Evolutionary conservation across 768 basidiomycete species (phyloP).

Genomic region (Psilocybe subaeruginosa): DNA sequence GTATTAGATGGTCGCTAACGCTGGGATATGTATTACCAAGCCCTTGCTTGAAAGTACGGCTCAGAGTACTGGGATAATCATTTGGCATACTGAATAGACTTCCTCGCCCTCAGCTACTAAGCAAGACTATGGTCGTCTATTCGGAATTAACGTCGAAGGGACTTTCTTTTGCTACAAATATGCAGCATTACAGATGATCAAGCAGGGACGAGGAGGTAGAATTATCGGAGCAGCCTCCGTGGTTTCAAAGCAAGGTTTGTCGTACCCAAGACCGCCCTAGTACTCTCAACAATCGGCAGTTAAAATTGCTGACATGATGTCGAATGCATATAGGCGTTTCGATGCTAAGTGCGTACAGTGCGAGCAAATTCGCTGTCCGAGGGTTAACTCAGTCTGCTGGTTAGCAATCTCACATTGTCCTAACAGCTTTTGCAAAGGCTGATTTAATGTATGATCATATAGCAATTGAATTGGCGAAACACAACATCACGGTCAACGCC

Average conservation of each 20-base stretch:
- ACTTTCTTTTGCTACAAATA: slow-evolving; percentile 43
- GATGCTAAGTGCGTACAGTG: slow-evolving; percentile 28
- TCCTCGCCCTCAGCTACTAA: slow-evolving; percentile 19
- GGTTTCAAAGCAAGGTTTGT: slow-evolving; percentile 39
- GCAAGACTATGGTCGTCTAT: slow-evolving; percentile 34
- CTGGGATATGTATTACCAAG: slow-evolving; percentile 32
- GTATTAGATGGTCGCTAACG: slow-evolving; percentile 48
- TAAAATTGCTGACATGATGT: no score
- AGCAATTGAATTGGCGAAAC: slow-evolving; percentile 20
- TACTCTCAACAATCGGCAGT: no score
- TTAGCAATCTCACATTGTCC: slow-evolving; percentile 6
- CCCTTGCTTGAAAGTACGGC: slow-evolving; percentile 28
- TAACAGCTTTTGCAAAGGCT: no score
- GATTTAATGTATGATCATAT: neutral
- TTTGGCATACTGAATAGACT: neutral
- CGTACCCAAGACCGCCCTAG: neutral
- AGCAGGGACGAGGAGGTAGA: slow-evolving; percentile 44
- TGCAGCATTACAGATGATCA: slow-evolving; percentile 45
- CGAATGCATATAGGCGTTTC: slow-evolving; percentile 5
- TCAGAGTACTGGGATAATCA: neutral
- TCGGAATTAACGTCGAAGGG: slow-evolving; percentile 38
- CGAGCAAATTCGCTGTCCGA: slow-evolving; percentile 43
- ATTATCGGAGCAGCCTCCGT: slow-evolving; percentile 47
- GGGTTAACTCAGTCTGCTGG: slow-evolving; percentile 43
- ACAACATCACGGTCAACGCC: slow-evolving; percentile 37